A percentile compares a stretch with the other conserved stretches of the same genome.
Conservation (phyloP, 371 early-diverging fungal species). For the Haplosporangium sp. region DNA sequence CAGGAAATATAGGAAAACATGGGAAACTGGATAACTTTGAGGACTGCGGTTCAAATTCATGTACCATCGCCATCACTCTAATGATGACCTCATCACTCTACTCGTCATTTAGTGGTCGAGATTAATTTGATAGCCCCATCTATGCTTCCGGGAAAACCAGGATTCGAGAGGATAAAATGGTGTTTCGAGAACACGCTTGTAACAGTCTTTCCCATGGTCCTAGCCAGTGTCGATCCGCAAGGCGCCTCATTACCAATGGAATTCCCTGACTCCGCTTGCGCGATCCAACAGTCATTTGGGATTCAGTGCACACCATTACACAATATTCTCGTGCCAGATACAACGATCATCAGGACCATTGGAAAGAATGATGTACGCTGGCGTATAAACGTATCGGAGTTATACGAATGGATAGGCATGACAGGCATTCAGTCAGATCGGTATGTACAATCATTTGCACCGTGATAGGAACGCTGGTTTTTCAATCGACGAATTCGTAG, state of each 20-base stretch:
- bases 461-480: not conserved
- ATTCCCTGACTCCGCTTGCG: slow-evolving; percentile 23
- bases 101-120: slow-evolving; percentile 55
- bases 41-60: too few species aligned
- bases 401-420: slow-evolving; percentile 75
- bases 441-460: slow-evolving; percentile 26
- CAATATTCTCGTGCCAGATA: slow-evolving; percentile 34
- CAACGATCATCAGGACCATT: slow-evolving; percentile 30
- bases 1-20: too few species aligned
- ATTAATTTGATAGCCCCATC: slow-evolving; percentile 56
- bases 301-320: slow-evolving; percentile 9
- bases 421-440: slow-evolving; percentile 63
- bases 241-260: slow-evolving; percentile 43
- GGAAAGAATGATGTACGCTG: slow-evolving; percentile 37
- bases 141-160: slow-evolving; percentile 62
- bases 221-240: slow-evolving; percentile 57
- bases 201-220: slow-evolving; percentile 57
- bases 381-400: slow-evolving; percentile 43
- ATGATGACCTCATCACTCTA: not conserved
- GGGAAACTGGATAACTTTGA: too few species aligned
- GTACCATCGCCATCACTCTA: too few species aligned
- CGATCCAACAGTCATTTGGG: slow-evolving; percentile 12
- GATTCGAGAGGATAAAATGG: slow-evolving; percentile 64
- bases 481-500: not conserved
- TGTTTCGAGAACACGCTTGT: slow-evolving; percentile 66